These are phyloP conservation scores for Metarhizium anisopliae DNA, from an alignment of 2,329 filamentous ascomycete species.

Conservation along the genomic window DNA sequence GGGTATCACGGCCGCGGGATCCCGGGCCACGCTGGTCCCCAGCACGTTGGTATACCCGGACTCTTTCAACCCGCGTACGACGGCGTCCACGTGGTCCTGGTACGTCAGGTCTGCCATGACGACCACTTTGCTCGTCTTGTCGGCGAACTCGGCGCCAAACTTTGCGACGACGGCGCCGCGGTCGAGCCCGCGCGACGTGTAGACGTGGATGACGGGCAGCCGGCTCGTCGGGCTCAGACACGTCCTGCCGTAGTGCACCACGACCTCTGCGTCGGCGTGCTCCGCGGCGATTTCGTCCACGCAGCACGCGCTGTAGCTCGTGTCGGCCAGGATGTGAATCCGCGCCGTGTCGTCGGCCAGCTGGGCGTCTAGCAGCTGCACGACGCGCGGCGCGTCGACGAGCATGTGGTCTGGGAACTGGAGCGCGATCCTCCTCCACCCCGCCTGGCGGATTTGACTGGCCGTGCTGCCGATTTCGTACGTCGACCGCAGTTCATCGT, in stretches of 20 bases:
- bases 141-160: constrained; percentile 61
- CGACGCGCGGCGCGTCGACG: constrained; percentile 72
- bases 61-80: constrained; percentile 46
- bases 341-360: constrained; percentile 17
- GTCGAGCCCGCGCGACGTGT: constrained; percentile 65
- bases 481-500: constrained; percentile 63
- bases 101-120: constrained; percentile 89
- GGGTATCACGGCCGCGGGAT: constrained; percentile 73
- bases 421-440: constrained; percentile 73
- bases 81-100: constrained; percentile 57
- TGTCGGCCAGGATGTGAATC: constrained; percentile 85
- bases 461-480: constrained; percentile 84
- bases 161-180: constrained; percentile 44
- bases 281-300: constrained; percentile 96
- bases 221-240: constrained; percentile 86
- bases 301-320: constrained; percentile 93
- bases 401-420: constrained; percentile 96
- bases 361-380: constrained; percentile 39
- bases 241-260: constrained; percentile 88
- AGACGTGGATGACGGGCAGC: constrained; percentile 83
- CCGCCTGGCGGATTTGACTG: constrained; percentile 60
- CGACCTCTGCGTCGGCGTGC: constrained; percentile 80
- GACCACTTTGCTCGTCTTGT: constrained; percentile 55
- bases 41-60: constrained; percentile 63
- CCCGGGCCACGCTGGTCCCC: constrained; percentile 62